Conservation (phyloP, 805 yeast genomes). For the Metschnikowia drakensbergensis region DNA sequence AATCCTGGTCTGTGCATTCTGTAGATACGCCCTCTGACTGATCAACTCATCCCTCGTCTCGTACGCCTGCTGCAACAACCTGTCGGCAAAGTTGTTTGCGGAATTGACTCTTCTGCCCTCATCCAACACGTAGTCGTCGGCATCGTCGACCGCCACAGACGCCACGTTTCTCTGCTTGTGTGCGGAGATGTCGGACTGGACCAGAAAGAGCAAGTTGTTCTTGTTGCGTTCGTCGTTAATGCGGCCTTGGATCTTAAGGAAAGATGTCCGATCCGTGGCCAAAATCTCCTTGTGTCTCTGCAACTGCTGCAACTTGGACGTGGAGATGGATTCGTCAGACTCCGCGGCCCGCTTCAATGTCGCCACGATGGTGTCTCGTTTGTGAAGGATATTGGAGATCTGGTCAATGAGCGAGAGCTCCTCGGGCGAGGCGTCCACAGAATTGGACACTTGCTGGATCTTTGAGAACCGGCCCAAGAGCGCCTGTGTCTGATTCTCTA, state of each 20-base stretch:
- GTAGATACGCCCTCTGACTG: constrained; percentile 64
- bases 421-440: constrained; percentile 21
- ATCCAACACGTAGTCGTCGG: constrained; percentile 70
- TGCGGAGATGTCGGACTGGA: constrained; percentile 73
- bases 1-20: constrained; percentile 60
- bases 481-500: constrained; percentile 69
- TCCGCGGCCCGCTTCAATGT: constrained; percentile 54
- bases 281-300: constrained; percentile 77
- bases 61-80: constrained; percentile 77
- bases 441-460: constrained; percentile 24
- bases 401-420: constrained; percentile 24
- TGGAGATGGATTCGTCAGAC: constrained; percentile 48
- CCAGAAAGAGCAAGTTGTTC: constrained; percentile 67
- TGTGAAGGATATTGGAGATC: constrained; percentile 25
- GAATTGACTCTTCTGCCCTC: constrained; percentile 72
- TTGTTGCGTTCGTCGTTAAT: constrained; percentile 75
- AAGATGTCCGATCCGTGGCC: constrained; percentile 64
- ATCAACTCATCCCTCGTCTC: constrained; percentile 83
- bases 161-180: constrained; percentile 45
- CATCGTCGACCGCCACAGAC: constrained; percentile 27
- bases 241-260: constrained; percentile 51
- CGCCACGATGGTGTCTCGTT: constrained; percentile 51
- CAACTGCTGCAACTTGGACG: constrained; percentile 76
- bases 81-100: constrained; percentile 73
- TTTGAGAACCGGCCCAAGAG: constrained; percentile 41